A percentile compares a stretch with the other conserved stretches of the same genome.
Evolutionary conservation across 495 filamentous ascomycete genomes (phyloP).

Genomic region (Tuber borchii): DNA sequence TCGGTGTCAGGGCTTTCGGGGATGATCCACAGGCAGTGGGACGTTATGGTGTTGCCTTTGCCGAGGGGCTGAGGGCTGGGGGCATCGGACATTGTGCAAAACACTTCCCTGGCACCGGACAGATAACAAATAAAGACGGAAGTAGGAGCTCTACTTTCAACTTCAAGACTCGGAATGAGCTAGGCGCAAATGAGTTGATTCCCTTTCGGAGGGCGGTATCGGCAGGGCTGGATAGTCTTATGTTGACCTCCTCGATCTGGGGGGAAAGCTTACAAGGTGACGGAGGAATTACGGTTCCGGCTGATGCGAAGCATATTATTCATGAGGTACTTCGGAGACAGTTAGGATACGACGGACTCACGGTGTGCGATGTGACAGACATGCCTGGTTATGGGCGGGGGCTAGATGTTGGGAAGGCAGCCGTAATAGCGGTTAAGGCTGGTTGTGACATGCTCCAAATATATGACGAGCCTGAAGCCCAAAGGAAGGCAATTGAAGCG

Average conservation of each 20-base stretch:
- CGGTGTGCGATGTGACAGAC: constrained; percentile 42
- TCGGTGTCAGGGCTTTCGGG: constrained; percentile 41
- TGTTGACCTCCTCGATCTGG: constrained; percentile 42
- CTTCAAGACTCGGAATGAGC: constrained; percentile 34
- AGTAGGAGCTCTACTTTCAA: constrained; percentile 29
- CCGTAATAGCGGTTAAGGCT: constrained; percentile 36
- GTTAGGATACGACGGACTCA: constrained; percentile 42
- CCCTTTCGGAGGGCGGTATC: constrained; percentile 42
- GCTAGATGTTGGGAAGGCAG: constrained; percentile 36
- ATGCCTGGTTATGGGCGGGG: constrained; percentile 31
- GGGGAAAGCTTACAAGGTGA: constrained; percentile 23
- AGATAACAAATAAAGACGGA: constrained; percentile 28
- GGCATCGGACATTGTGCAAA: constrained; percentile 43
- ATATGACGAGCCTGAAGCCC: constrained; percentile 26
- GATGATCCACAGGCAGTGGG: constrained; percentile 42
- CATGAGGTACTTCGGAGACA: constrained; percentile 41
- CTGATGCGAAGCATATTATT: constrained; percentile 39
- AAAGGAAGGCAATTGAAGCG: constrained; percentile 37
- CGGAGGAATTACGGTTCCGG: constrained; percentile 14
- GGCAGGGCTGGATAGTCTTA: constrained; percentile 41
- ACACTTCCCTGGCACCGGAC: constrained; percentile 42
- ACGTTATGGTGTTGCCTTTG: constrained; percentile 41
- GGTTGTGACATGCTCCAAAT: constrained; percentile 43
- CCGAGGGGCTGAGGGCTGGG: constrained; percentile 40
- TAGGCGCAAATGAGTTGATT: constrained; percentile 40